phyloP scores from a whole-genome alignment of 495 filamentous ascomycete genomes.

The Trypethelium eluteriae region DNA sequence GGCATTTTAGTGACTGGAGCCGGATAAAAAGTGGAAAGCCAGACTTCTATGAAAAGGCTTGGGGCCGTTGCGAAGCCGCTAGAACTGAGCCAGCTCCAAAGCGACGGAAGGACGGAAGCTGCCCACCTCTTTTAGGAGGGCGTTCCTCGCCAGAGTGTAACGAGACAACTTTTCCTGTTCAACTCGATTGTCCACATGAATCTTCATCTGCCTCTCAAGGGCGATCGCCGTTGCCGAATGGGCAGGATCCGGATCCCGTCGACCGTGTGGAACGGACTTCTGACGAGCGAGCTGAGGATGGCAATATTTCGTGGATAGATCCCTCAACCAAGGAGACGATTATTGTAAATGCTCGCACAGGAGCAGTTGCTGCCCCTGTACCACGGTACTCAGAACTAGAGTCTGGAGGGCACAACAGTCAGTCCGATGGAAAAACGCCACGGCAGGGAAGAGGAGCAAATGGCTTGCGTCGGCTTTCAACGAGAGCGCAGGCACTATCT shows the following conservation, averaged over 20 bases:
- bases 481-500: not conserved
- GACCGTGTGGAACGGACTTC: too few relatives aligned
- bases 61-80: not conserved
- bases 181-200: too few relatives aligned
- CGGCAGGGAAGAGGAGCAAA: not conserved
- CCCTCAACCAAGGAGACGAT: slow-evolving; percentile 23
- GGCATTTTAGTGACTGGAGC: slow-evolving; percentile 55
- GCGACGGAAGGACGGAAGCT: not conserved
- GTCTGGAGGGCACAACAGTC: not conserved
- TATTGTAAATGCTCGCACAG: slow-evolving; percentile 22
- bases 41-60: slow-evolving; percentile 25
- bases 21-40: slow-evolving; percentile 55
- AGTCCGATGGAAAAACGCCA: not conserved
- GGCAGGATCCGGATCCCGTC: too few relatives aligned
- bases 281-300: slow-evolving; percentile 4
- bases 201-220: too few relatives aligned
- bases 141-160: too few relatives aligned
- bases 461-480: not conserved
- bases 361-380: slow-evolving; percentile 16
- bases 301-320: slow-evolving; percentile 22
- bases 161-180: too few relatives aligned
- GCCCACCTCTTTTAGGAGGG: not conserved
- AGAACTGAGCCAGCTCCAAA: too few relatives aligned
- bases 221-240: too few relatives aligned
- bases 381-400: not conserved